Evolutionary conservation across 192 early-diverging fungal species (phyloP).

Genomic region (Kickxella alabastrina): DNA sequence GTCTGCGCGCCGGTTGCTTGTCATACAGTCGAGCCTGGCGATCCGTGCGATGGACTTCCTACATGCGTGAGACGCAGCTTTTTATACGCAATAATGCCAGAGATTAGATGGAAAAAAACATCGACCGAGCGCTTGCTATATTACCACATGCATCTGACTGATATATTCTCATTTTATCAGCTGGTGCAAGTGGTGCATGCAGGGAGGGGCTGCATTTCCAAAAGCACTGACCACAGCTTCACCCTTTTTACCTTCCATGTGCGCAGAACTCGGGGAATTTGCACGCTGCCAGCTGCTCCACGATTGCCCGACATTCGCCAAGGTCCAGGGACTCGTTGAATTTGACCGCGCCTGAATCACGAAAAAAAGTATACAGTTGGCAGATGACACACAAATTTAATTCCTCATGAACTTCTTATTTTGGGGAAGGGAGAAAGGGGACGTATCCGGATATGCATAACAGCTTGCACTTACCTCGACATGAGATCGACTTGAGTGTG

Average conservation of each 20-base stretch:
- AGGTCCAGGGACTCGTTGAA: conserved; percentile 33
- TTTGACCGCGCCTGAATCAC: conserved; percentile 27
- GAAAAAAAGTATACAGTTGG: background rate
- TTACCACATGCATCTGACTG: too few species aligned
- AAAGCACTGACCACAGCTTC: background rate
- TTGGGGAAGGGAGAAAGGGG: background rate
- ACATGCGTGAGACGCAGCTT: background rate
- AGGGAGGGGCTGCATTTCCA: too few species aligned
- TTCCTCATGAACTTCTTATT: too few species aligned
- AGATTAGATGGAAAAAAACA: too few species aligned
- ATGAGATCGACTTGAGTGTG: conserved; percentile 33
- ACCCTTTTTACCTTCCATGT: conserved; percentile 46
- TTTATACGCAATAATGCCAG: too few species aligned
- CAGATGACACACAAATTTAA: too few species aligned
- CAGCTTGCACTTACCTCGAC: conserved; percentile 21
- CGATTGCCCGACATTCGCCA: conserved; percentile 20
- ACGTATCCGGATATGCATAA: too few species aligned
- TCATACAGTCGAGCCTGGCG: conserved; percentile 7
- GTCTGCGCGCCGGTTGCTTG: too few species aligned
- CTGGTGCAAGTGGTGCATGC: too few species aligned
- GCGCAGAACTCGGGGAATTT: conserved; percentile 41
- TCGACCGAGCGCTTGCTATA: too few species aligned
- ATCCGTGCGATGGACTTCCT: conserved; percentile 22
- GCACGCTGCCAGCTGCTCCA: conserved; percentile 26
- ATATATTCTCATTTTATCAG: too few species aligned